Percentiles rank a stretch among this genome's conserved stretches.
These are phyloP conservation scores for Aureobasidium subglaciale DNA, from an alignment of 2,329 filamentous ascomycete species.

Conservation along the genomic window DNA sequence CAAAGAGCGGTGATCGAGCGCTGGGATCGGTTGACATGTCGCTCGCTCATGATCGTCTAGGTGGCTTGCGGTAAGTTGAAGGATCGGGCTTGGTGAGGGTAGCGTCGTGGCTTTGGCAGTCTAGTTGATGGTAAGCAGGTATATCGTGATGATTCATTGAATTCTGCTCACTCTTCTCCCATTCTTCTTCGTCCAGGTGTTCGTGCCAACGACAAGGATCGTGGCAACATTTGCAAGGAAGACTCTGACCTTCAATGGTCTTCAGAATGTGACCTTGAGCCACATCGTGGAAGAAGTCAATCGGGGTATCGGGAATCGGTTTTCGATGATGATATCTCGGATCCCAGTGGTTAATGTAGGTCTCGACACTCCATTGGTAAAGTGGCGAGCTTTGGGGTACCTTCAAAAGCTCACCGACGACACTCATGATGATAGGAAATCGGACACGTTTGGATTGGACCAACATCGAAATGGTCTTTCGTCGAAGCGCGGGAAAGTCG, in stretches of 20 bases:
- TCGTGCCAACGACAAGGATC: not conserved
- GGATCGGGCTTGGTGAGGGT: not conserved
- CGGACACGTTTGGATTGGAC: not conserved
- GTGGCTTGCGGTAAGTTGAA: not conserved
- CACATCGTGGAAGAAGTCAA: too few relatives aligned
- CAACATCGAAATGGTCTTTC: not conserved
- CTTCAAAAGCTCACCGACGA: not conserved
- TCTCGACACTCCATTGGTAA: not conserved
- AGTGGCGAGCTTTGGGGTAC: not conserved
- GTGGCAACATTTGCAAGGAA: not conserved
- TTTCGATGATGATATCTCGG: too few relatives aligned
- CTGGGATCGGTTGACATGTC: too few relatives aligned
- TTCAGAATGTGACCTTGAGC: not conserved
- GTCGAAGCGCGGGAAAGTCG: not conserved
- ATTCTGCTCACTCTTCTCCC: not conserved
- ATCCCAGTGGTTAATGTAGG: not conserved
- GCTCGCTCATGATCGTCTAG: not conserved
- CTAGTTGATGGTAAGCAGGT: not conserved
- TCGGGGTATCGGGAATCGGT: too few relatives aligned
- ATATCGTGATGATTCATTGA: not conserved
- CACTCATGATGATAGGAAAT: not conserved
- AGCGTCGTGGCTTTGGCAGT: not conserved
- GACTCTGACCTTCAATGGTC: not conserved
- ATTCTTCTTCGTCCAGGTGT: not conserved
- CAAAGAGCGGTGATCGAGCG: too few relatives aligned